Evolutionary conservation across 495 filamentous ascomycete genomes (phyloP).

Genomic region (Talaromyces liani): DNA sequence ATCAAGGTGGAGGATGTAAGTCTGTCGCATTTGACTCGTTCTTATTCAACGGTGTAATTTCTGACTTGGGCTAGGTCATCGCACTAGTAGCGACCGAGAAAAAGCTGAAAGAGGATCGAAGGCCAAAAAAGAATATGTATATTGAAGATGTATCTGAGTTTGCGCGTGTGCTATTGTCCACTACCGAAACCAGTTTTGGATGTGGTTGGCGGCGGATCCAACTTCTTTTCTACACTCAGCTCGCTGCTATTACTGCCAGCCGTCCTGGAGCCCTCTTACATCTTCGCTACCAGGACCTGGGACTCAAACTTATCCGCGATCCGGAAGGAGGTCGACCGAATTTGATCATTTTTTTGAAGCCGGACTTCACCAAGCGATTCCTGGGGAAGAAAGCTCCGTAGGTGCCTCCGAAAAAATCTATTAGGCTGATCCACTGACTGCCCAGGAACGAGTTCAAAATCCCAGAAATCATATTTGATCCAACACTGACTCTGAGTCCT

Average conservation of each 20-base stretch:
- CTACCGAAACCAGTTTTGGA: constrained; percentile 25
- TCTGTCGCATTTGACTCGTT: not conserved
- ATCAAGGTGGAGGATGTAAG: constrained; percentile 17
- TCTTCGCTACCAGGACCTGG: too few species aligned
- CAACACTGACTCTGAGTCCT: too few species aligned
- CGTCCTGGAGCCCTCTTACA: constrained; percentile 11
- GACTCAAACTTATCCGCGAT: not conserved
- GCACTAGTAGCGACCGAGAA: constrained; percentile 6
- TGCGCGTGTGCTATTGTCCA: constrained; percentile 20
- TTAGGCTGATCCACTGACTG: too few species aligned
- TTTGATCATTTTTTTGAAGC: too few species aligned
- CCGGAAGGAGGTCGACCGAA: too few species aligned
- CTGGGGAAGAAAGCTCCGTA: too few species aligned
- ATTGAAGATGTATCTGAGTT: constrained; percentile 30
- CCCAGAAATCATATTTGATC: too few species aligned
- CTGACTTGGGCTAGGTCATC: not conserved
- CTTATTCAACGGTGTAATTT: not conserved
- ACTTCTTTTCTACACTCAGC: constrained; percentile 27
- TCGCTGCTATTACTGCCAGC: constrained; percentile 27
- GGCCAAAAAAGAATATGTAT: constrained; percentile 24
- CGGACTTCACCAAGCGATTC: too few species aligned
- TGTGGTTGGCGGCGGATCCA: constrained; percentile 25
- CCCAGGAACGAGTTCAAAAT: too few species aligned
- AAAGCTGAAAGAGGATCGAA: constrained; percentile 1
- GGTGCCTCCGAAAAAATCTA: too few species aligned